Percentiles rank a stretch among this genome's conserved stretches.
Conservation (phyloP, 306 rosid genomes). For the Fragaria ananassa region DNA sequence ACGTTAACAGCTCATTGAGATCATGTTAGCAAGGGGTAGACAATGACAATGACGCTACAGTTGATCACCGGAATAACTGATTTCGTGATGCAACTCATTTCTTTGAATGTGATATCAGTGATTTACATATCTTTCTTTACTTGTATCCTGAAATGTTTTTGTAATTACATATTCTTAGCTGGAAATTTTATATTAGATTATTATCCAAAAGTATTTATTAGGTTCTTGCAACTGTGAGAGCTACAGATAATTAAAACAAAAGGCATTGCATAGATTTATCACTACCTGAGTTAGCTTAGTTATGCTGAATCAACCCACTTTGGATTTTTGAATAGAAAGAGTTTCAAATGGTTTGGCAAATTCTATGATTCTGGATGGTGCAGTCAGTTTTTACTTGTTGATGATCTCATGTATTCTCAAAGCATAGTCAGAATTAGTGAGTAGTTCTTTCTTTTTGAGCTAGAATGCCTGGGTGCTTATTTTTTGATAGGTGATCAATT, state of each 20-base stretch:
- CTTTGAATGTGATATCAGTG: too few relatives aligned
- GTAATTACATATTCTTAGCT: too few relatives aligned
- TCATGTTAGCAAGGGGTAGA: too few relatives aligned
- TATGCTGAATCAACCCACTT: background rate
- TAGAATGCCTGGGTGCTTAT: background rate
- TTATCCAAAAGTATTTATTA: too few relatives aligned
- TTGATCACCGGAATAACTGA: too few relatives aligned
- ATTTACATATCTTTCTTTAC: too few relatives aligned
- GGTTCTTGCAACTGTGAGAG: background rate
- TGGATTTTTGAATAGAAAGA: background rate
- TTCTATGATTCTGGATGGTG: background rate
- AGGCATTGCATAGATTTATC: background rate
- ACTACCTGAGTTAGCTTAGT: background rate
- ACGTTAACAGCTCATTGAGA: too few relatives aligned
- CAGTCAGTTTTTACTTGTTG: background rate
- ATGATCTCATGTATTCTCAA: background rate
- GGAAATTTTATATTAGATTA: too few relatives aligned
- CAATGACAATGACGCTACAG: too few relatives aligned
- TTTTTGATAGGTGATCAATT: background rate
- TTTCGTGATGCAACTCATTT: too few relatives aligned
- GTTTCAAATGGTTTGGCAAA: background rate
- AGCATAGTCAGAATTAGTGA: background rate
- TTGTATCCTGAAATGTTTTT: too few relatives aligned
- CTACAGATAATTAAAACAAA: background rate
- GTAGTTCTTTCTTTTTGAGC: background rate